Base-by-base conservation (phyloP, 176 grass and related monocot genomes). In the Melocanna baccifera region DNA sequence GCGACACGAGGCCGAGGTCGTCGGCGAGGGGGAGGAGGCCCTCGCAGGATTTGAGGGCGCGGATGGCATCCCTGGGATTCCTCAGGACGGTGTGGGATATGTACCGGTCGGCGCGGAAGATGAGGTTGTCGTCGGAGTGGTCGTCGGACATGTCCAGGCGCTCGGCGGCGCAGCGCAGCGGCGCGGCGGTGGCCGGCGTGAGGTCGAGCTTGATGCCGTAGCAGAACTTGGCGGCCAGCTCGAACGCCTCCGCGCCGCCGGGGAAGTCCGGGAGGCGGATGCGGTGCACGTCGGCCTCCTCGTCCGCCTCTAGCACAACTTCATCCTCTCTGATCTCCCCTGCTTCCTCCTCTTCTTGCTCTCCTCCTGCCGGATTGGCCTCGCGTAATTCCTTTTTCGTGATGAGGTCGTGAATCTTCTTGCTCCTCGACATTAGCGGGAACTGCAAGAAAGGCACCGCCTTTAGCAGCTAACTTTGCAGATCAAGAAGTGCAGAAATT, bases 351-450 rank as follows among this genome's bases (percentile, higher is more conserved):
- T 42, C 88, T 4, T 84, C 80, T 2, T 48, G 14, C 6, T 90
- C 74, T 0, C 12, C 82, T 69, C 16, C 32, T 0, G 48, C 73
- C 41, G 14, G 41, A n/a, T 19, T 85, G 32, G 36, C 71, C 34
- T 62, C 32, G 7, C 81, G 55, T 0, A 86, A 87, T 15, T 95
- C 90, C 65, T 57, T 85, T 63, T 88, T 91, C 47, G 86, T 90
- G 26, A 95, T 95, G 71, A 95, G 63, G 61, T 92, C 86, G 71
- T 95, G 90, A 6, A 96, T 71, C 92, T 86, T 96, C 84, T 95
- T 99, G 88, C 96, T 99, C 73, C 84, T 94, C 22, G 97, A 96
- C 97, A 99, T 99, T 82, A 99, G 64, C 79, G 97, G 97, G 86
- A 99, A 99, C 97, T 99, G 71, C 75, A 90, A 73, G 69, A 22